phyloP scores from a whole-genome alignment of 2,329 filamentous ascomycete species.

The Penicillium expansum region DNA sequence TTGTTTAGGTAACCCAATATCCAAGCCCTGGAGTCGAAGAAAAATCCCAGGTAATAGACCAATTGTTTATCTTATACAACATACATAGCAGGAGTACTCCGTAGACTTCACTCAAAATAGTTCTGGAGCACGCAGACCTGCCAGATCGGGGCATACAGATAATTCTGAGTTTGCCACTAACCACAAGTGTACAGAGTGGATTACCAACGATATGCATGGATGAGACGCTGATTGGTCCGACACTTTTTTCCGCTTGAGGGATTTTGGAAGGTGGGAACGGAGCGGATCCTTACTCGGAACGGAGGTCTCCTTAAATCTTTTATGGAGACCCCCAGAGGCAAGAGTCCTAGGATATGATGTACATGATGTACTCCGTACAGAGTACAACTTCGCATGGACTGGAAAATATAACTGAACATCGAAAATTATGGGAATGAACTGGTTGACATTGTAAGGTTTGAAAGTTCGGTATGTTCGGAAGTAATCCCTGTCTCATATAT shows the following conservation, averaged over 20 bases:
- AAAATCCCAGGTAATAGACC: not conserved
- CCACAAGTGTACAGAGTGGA: conserved; percentile 1
- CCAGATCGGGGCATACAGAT: not conserved
- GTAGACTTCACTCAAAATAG: not conserved
- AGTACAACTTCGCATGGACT: not conserved
- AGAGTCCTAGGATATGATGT: not conserved
- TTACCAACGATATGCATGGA: not conserved
- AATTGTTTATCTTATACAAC: no score
- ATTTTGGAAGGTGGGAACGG: conserved; percentile 18
- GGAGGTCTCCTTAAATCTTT: conserved; percentile 7
- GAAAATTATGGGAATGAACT: not conserved
- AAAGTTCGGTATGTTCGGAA: not conserved
- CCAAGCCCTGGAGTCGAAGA: no score
- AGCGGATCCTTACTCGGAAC: conserved; percentile 19
- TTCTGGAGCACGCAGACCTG: no score
- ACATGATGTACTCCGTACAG: no score
- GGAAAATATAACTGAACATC: not conserved
- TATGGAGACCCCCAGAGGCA: not conserved
- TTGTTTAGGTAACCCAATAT: no score
- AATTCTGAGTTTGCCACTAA: conserved; percentile 16
- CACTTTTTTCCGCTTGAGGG: conserved; percentile 12
- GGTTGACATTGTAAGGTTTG: not conserved
- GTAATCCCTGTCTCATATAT: not conserved
- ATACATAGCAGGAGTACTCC: no score
- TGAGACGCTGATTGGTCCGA: not conserved